Percentiles rank a stretch among this genome's conserved stretches.
These are phyloP conservation scores for Striga hermonthica DNA, from an alignment of 305 asterid species.

Conservation along the genomic window DNA sequence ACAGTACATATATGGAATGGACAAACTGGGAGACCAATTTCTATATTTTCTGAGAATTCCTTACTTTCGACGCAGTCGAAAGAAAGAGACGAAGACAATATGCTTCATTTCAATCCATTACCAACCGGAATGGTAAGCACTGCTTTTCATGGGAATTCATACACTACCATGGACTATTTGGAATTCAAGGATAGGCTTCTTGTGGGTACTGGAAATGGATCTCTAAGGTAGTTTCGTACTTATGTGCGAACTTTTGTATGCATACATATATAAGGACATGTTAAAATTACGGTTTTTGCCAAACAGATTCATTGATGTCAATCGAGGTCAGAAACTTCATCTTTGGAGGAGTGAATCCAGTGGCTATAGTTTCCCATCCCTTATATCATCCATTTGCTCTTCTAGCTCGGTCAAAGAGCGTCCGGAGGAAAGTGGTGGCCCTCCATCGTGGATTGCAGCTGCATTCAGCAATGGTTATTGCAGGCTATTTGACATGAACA, in stretches of 20 bases:
- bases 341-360: slow-evolving; percentile 75
- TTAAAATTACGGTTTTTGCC: slow-evolving; percentile 25
- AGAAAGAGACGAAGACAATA: slow-evolving; percentile 68
- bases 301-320: slow-evolving; percentile 83
- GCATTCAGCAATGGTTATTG: slow-evolving; percentile 87
- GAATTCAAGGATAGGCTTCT: slow-evolving; percentile 63
- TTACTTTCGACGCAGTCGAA: slow-evolving; percentile 43
- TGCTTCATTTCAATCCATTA: slow-evolving; percentile 69
- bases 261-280: background rate
- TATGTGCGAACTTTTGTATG: slow-evolving; percentile 19
- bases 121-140: slow-evolving; percentile 74
- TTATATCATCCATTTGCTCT: slow-evolving; percentile 86
- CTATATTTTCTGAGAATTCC: slow-evolving; percentile 75
- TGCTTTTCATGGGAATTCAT: slow-evolving; percentile 81
- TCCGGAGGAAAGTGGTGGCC: slow-evolving; percentile 40
- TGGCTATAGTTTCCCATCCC: slow-evolving; percentile 76
- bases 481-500: slow-evolving; percentile 81
- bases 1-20: slow-evolving; percentile 94
- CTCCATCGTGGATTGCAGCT: slow-evolving; percentile 92
- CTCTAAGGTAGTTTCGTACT: slow-evolving; percentile 66
- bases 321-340: slow-evolving; percentile 87
- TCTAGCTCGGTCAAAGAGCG: slow-evolving; percentile 52
- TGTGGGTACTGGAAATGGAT: slow-evolving; percentile 94
- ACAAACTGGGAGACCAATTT: slow-evolving; percentile 72
- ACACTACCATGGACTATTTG: slow-evolving; percentile 81